A percentile compares a stretch with the other conserved stretches of the same genome.
These are phyloP conservation scores for Cyberlindnera galapagoensis DNA, from an alignment of 805 yeast species.

Conservation along the genomic window DNA sequence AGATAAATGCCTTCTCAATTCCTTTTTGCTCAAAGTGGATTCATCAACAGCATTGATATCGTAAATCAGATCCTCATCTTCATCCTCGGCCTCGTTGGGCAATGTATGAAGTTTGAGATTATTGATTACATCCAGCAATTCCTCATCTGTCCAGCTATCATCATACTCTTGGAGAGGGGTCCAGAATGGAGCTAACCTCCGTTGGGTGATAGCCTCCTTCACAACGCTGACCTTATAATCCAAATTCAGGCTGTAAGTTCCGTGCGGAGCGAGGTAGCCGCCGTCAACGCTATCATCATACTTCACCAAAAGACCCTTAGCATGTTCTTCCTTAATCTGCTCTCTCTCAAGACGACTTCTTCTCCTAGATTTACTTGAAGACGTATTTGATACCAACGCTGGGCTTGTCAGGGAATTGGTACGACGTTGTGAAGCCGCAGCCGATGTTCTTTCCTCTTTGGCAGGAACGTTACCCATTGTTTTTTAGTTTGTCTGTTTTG, in stretches of 20 bases:
- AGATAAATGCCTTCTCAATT: slow-evolving; percentile 33
- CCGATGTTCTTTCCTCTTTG: slow-evolving; percentile 37
- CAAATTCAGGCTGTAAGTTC: slow-evolving; percentile 67
- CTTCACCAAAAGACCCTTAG: slow-evolving; percentile 49
- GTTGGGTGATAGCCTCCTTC: slow-evolving; percentile 56
- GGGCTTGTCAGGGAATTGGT: no score
- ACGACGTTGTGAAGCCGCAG: no score
- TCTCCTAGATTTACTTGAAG: slow-evolving; percentile 22
- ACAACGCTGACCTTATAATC: slow-evolving; percentile 74
- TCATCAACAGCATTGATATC: slow-evolving; percentile 48
- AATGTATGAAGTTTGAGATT: slow-evolving; percentile 53
- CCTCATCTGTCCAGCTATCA: slow-evolving; percentile 62
- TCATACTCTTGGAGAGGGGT: slow-evolving; percentile 83
- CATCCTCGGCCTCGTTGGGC: slow-evolving; percentile 41
- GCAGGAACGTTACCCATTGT: slow-evolving; percentile 44
- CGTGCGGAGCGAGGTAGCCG: slow-evolving; percentile 88
- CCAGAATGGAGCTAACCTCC: slow-evolving; percentile 84
- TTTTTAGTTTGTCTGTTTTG: no score
- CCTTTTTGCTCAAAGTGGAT: slow-evolving; percentile 32
- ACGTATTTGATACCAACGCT: no score
- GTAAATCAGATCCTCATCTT: slow-evolving; percentile 55
- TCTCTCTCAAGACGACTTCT: slow-evolving; percentile 49
- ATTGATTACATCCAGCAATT: slow-evolving; percentile 46
- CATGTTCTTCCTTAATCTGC: slow-evolving; percentile 44
- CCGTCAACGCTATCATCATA: slow-evolving; percentile 81